Base-by-base conservation (phyloP, 345 rosid genomes). In the Salix brachista region DNA sequence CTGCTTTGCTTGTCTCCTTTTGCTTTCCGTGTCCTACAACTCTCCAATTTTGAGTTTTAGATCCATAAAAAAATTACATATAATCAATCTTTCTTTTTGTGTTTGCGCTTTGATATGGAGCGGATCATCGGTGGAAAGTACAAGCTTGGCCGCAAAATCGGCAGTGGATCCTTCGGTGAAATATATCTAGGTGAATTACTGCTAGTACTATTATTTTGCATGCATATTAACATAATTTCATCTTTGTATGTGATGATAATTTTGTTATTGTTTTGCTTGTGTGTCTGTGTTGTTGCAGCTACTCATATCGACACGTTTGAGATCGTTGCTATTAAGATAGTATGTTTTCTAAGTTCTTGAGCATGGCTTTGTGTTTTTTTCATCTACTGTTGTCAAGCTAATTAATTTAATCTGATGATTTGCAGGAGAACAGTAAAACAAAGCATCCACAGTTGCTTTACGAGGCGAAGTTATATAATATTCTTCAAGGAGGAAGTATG, bases 101-200 rank as follows among this genome's bases (percentile, higher is more conserved):
- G 3, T 46, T 46, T 46, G 14, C 18, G 52, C 18, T 46, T 10
- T 46, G 52, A 19, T 25, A 87, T 90, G 91, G 94, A 88, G 66
- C 90, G 98, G 56, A 83, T 88, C 81, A 87, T 92, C 87, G 97
- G 98, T 65, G 92, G 94, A 72, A 92, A 92, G 84, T 91, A 80
- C 83, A 92, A 91, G 91, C 95, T 92, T 77, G 97, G 94, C 62
- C 90, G 97, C 30, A 91, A 90, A 87, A 92, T 94, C 91, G 98
- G 98, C 79, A 86, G 96, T 75, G 98, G 98, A 82, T 94, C 98
- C 62, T 94, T 91, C 82, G 98, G 98, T 50, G 97, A 94, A 86
- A 94, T 94, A 66, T 92, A 74, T 82, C 91, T 91, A 21, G 98
- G 98, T 94, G 13, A 42, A 42, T 42, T 42, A 12, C 46, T 42